Conservation (phyloP, 1,284 basidiomycete genomes). For the Fomes fomentarius region DNA sequence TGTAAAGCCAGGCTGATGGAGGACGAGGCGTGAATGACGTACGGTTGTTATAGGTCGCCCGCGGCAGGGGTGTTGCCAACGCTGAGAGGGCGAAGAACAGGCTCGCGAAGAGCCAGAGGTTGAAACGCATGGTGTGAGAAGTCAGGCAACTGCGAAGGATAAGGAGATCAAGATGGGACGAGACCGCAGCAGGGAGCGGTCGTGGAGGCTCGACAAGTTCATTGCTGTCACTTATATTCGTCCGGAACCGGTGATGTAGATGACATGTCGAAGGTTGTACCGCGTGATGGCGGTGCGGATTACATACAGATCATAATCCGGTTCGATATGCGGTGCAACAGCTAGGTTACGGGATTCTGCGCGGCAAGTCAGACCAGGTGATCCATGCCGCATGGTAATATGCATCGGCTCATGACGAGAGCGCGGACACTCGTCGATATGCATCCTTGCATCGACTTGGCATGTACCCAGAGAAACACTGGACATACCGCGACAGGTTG, state of each 20-base stretch:
- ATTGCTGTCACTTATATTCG: not conserved
- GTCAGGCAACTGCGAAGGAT: no score
- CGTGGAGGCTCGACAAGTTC: not conserved
- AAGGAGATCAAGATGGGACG: not conserved
- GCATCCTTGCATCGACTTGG: no score
- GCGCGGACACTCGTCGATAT: no score
- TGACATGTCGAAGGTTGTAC: not conserved
- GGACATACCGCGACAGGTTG: no score
- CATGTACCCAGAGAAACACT: no score
- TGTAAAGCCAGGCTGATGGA: no score
- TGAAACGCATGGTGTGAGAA: not conserved
- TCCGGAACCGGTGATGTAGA: not conserved
- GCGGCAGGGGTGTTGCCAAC: not conserved
- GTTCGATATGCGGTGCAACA: not conserved
- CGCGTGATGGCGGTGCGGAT: constrained; percentile 5
- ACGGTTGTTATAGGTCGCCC: constrained; percentile 8
- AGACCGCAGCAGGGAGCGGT: not conserved
- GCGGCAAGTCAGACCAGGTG: not conserved
- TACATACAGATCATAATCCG: no score
- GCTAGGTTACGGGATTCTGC: not conserved
- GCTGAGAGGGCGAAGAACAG: not conserved
- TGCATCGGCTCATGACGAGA: no score
- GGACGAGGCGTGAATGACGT: not conserved
- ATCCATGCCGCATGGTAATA: not conserved
- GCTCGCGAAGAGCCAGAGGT: not conserved